Base-by-base conservation (phyloP, 257 asterid species). In the Voacanga thouarsii region DNA sequence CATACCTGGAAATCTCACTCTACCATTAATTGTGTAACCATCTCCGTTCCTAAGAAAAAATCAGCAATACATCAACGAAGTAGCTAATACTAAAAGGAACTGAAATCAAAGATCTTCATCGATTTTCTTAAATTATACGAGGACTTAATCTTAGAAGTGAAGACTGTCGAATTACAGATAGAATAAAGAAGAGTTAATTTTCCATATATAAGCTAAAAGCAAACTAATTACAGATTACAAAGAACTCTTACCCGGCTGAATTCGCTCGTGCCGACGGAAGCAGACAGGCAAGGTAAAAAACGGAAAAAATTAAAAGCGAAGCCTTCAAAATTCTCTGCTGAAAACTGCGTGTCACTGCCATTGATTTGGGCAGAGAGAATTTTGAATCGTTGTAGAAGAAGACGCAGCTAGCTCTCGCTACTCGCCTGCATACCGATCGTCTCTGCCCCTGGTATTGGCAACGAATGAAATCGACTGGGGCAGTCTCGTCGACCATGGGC, bases 1-100 rank as follows among this genome's bases (percentile, higher is more conserved):
- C 41, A 18, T 65, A 85, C 88, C 88, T 75, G 86, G 83, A 51
- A 85, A 66, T 80, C 83, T 85, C 23, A 82, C 85, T 47, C 85
- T 83, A 12, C 88, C 88, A 57, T 78, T 85, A 37, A 83, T 85
- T 41, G 83, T 72, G 44, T 78, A 78, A n/a, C 85, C 85, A 78
- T 79, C 87, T 61, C 65, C 75, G 30, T 64, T 81, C 80, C 89
- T 85, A 76, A 68, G 30, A 72, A 75, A 19, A 8, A 21, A 4
- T 10, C 50, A 41, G 44, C 44, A 67, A 67, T 37, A 67, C 23
- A 67, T 39, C 50, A 19, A 71, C 15, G 66, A 61, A 30, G 30
- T 2, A 19, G 59, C 45, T 14, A 53, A 11, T 30, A 39, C 21
- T 60, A 50, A 69, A 44, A 7, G 6, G 2, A 57, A 78, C 56